phyloP scores from a whole-genome alignment of 768 basidiomycete species.

The Candolleomyces eurysporus region DNA sequence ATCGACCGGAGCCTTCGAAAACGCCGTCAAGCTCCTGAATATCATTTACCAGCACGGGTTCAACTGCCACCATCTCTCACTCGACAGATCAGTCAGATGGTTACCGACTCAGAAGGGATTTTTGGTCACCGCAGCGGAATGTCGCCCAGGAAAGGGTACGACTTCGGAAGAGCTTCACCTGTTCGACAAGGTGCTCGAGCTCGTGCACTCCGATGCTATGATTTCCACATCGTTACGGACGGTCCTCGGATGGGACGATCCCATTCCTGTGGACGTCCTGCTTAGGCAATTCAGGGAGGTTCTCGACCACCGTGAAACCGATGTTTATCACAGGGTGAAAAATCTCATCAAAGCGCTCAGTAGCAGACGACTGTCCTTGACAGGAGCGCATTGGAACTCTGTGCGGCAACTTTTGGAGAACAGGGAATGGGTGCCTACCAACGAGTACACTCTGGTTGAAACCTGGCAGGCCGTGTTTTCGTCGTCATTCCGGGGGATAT shows the following conservation, averaged over 20 bases:
- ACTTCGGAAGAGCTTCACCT: conserved; percentile 17
- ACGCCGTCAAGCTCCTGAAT: conserved; percentile 9
- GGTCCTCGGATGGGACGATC: conserved; percentile 39
- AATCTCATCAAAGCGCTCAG: conserved; percentile 31
- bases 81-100: conserved; percentile 24
- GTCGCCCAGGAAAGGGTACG: conserved; percentile 22
- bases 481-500: conserved; percentile 19
- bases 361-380: conserved; percentile 13
- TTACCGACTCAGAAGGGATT: conserved; percentile 34
- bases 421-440: conserved; percentile 36
- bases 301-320: conserved; percentile 10
- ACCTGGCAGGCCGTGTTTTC: conserved; percentile 22
- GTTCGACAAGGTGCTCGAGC: conserved; percentile 38
- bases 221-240: conserved; percentile 26
- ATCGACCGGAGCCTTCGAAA: not conserved
- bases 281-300: conserved; percentile 29
- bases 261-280: conserved; percentile 27
- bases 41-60: conserved; percentile 15
- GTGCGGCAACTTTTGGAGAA: conserved; percentile 17
- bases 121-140: conserved; percentile 24
- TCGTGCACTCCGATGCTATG: conserved; percentile 22
- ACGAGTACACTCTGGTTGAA: conserved; percentile 12
- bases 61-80: conserved; percentile 9
- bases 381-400: conserved; percentile 11
- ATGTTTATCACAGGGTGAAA: conserved; percentile 16